Base-by-base conservation (phyloP, 495 filamentous ascomycete species). In the Aspergillus homomorphus region DNA sequence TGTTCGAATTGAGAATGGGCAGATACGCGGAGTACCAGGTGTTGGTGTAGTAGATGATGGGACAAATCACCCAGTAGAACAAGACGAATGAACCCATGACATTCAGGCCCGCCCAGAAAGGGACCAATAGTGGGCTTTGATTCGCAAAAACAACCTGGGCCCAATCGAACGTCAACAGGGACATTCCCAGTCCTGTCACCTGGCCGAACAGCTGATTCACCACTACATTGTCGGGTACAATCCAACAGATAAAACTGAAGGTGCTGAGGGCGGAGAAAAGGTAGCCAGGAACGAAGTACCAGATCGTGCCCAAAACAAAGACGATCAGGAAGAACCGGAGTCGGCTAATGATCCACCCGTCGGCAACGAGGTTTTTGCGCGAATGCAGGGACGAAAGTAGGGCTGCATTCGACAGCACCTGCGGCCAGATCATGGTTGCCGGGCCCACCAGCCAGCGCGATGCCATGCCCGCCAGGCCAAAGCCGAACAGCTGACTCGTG, bases 151-250 rank as follows among this genome's bases (percentile, higher is more conserved):
- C 90, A 44, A 96, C 86, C 72, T 96, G 92, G 0, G 89, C 85
- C 92, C 92, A 96, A 73, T 96, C 92, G 59, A 96, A 96, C 0
- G 92, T 96, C 64, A 96, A 64, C 4, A 92, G 85, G 51, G 94
- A 93, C 58, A 96, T 78, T 2, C 91, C 91, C 20, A 90, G 62
- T 0, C 87, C 87, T 3, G 85, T 86, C 10, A 66, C 68, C 51
- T 82, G 83, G 0, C 87, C 87, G 65, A 89, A 89, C 10, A 90
- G 57, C 65, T 89, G 87, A 57, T 89, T 89, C 41, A 89, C 73
- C 8, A 89, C 78, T 0, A 84, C 78, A 57, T 83, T 89, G 24
- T 84, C 53, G 69, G 92, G 92, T 1, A 87, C 88, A 62, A 96
- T 91, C 92, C 92, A 96, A 21, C 91, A 95, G 51, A 96, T 75